Base-by-base conservation (phyloP, 495 filamentous ascomycete species). In the Symbiotaphrina buchneri region DNA sequence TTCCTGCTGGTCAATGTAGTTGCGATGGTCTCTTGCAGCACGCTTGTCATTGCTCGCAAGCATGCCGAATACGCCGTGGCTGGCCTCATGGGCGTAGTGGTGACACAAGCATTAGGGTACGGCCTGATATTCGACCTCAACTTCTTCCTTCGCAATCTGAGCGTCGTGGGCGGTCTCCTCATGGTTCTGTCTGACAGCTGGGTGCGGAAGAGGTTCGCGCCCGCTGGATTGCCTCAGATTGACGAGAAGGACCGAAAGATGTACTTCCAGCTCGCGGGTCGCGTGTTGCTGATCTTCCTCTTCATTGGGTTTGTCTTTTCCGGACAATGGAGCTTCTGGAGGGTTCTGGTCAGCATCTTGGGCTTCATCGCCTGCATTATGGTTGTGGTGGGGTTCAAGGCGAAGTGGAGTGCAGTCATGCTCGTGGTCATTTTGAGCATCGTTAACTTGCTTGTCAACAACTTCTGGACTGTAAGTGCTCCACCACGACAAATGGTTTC, bases 221-320 rank as follows among this genome's bases (percentile, higher is more conserved):
- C 92, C 26, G 87, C 87, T 17, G 87, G 87, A 24, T 60, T 97
- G 35, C 87, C 87, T 31, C 68, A 78, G 55, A 63, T 95, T 15
- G 85, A 93, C 43, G 87, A 97, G 64, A 94, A 94, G 68, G 90
- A 97, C 51, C 75, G 81, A 50, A 97, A 95, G 65, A 94, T 94
- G 81, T 97, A 97, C 61, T 84, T 97, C 55, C 87, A 95, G 64
- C 72, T 97, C 31, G 87, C 87, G 32, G 87, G 87, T 16, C 70
- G 87, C 38, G 77, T 97, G n/a, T 63, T 97, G 27, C 59, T 97
- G 40, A 94, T 97, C 52, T 91, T 95, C 62, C 61, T 97, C 36
- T 97, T 97, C 48, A 46, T 92, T 36, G 87, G 87, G 17, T 97
- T 97, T 46, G 74, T 97, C 38, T 92, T 94, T 56, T 76, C 80